Conservation (phyloP, 2,329 filamentous ascomycete species). For the Hypocrella siamensis region DNA sequence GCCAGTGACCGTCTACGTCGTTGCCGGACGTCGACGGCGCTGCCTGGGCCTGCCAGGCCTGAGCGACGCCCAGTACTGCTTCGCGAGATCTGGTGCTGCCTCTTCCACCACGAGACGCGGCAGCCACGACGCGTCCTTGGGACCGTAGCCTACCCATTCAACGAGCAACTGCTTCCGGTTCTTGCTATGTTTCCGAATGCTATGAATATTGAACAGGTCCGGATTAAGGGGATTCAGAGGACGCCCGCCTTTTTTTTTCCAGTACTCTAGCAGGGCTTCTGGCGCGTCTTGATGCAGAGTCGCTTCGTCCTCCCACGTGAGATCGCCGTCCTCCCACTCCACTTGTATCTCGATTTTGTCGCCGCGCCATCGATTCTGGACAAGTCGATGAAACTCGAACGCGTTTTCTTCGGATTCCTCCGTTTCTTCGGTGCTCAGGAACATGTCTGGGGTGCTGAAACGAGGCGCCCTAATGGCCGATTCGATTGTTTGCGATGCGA, state of each 20-base stretch:
- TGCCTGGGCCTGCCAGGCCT: background rate
- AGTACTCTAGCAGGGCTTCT: slow-evolving; percentile 15
- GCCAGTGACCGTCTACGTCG: too few relatives aligned
- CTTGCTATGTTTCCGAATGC: slow-evolving; percentile 15
- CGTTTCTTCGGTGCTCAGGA: background rate
- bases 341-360: slow-evolving; percentile 15
- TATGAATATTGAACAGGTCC: slow-evolving; percentile 16
- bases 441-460: background rate
- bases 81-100: slow-evolving; percentile 11
- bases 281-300: slow-evolving; percentile 17
- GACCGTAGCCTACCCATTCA: slow-evolving; percentile 20
- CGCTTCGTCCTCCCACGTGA: slow-evolving; percentile 19
- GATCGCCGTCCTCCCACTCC: slow-evolving; percentile 13
- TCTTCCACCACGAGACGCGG: slow-evolving; percentile 9
- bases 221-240: slow-evolving; percentile 15
- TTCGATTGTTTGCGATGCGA: background rate
- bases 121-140: slow-evolving; percentile 15
- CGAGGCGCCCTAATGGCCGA: background rate
- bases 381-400: slow-evolving; percentile 9
- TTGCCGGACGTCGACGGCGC: slow-evolving; percentile 1
- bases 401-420: slow-evolving; percentile 4
- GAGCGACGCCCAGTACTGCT: slow-evolving; percentile 12
- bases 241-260: slow-evolving; percentile 14
- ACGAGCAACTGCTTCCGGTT: slow-evolving; percentile 14
- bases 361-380: slow-evolving; percentile 13